Base-by-base conservation (phyloP, 345 rosid genomes). In the Excoecaria cochinchinensis region DNA sequence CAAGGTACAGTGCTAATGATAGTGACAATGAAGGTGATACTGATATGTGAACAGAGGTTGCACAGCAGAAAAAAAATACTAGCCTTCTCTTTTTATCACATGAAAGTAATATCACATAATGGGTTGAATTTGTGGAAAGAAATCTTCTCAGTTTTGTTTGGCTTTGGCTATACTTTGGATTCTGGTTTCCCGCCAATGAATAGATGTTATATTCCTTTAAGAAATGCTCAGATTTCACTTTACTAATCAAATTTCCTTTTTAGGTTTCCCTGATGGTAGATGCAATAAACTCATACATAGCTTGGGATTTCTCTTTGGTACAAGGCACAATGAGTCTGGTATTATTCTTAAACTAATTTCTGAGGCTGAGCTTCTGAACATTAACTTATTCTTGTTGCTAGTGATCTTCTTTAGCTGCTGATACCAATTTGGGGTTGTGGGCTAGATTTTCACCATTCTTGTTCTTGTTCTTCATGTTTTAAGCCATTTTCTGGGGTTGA, bases 291-390 rank as follows among this genome's bases (percentile, higher is more conserved):
- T 95, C 99, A 0, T 95, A 91, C 77, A 88, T 95, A 78, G 99
- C 97, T 75, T 95, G 99, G 99, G 97, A 95, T 86, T 95, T 92
- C 85, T 86, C 90, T 69, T 59, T 95, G 85, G 79, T 84, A 50
- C 99, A 90, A 86, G 94, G 97, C 81, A 92, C 89, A 84, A 84
- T 92, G 56, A 95, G 72, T 82, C 62, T 88, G 97, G 99, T 95
- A 90, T 63, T 76, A 57, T 72, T 77, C 48, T 75, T 40, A 69
- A 78, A 77, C 80, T 55, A 77, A 76, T 44, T 31, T 76, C 9
- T 68, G 21, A 9, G 12, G 31, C 73, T 21, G 25, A 36, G 62
- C 50, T 59, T 14, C 58, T 60, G 19, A 69, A 50, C 24, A 38
- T 6, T 17, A n/a, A 7, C 46, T n/a, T 44, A 19, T 48, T 17